A percentile compares a stretch with the other conserved stretches of the same genome.
These are phyloP conservation scores for Colletotrichum sp. DNA, from an alignment of 2,329 filamentous ascomycete genomes.

Conservation along the genomic window DNA sequence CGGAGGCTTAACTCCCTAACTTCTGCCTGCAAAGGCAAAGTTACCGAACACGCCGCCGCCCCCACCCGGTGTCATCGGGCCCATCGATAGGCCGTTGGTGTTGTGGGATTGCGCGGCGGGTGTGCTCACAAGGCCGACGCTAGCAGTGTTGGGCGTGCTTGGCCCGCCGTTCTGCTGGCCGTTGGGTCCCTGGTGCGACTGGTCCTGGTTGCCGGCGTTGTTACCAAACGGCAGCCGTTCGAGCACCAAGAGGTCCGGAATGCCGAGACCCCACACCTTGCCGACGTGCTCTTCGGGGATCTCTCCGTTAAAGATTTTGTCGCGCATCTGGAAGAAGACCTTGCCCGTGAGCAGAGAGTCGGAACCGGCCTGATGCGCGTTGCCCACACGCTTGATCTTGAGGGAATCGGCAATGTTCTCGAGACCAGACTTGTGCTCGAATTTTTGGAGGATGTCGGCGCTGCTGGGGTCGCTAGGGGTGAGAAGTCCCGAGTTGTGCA, in stretches of 20 bases:
- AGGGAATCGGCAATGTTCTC: constrained; percentile 94
- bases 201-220: constrained; percentile 31
- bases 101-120: constrained; percentile 57
- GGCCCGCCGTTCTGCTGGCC: constrained; percentile 54
- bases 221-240: constrained; percentile 36
- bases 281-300: constrained; percentile 84
- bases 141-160: constrained; percentile 73
- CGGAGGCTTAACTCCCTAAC: constrained; percentile 27
- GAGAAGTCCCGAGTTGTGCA: constrained; percentile 67
- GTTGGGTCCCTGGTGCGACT: constrained; percentile 40
- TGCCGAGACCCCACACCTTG: constrained; percentile 92
- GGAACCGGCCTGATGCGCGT: constrained; percentile 90
- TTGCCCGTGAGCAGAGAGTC: constrained; percentile 92
- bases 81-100: constrained; percentile 63
- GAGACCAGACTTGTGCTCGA: constrained; percentile 89
- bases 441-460: constrained; percentile 78
- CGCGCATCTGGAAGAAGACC: constrained; percentile 92
- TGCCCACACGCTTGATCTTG: constrained; percentile 85
- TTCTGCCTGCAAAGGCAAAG: constrained; percentile 61
- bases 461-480: constrained; percentile 69
- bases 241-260: constrained; percentile 61
- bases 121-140: constrained; percentile 51
- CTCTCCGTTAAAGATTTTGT: constrained; percentile 83
- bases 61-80: constrained; percentile 79
- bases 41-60: constrained; percentile 77